Evolutionary conservation across 2,329 filamentous ascomycete species (phyloP).

Genomic region (Diaporthe sp.): DNA sequence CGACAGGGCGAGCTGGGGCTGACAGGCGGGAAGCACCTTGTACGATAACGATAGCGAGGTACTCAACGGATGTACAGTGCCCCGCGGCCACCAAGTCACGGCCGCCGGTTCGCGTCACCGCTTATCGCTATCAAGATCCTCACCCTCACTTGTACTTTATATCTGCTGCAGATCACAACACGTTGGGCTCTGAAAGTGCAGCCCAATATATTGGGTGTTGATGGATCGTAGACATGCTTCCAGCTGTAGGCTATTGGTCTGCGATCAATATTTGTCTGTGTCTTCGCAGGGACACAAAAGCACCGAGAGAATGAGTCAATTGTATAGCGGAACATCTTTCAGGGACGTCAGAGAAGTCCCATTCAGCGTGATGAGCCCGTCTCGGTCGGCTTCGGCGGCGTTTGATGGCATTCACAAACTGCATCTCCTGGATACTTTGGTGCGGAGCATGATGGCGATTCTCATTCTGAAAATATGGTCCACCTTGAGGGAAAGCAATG

Average conservation of each 20-base stretch:
- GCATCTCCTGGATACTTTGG: neutral
- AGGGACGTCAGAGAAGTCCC: neutral
- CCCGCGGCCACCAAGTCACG: neutral
- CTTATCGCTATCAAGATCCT: slow-evolving; percentile 12
- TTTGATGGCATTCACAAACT: neutral
- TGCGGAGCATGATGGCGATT: neutral
- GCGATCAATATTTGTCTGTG: neutral
- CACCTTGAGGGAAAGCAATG: neutral
- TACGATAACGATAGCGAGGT: slow-evolving; percentile 21
- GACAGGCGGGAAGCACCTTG: neutral
- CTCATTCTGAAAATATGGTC: neutral
- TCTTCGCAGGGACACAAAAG: too few species aligned
- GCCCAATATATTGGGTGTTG: too few species aligned
- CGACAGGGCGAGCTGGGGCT: slow-evolving; percentile 5
- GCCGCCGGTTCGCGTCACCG: neutral
- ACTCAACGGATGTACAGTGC: neutral
- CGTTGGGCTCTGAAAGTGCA: neutral
- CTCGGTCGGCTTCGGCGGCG: neutral
- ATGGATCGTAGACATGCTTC: neutral
- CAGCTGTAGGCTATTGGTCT: neutral
- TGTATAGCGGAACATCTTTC: neutral
- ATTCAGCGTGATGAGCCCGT: neutral
- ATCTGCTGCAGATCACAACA: too few species aligned
- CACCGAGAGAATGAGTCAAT: too few species aligned
- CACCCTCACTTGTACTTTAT: too few species aligned